Evolutionary conservation across 2,329 filamentous ascomycete species (phyloP), one percentile per base, ranked within the genome.

Genomic region (Pseudogymnoascus sp.): DNA sequence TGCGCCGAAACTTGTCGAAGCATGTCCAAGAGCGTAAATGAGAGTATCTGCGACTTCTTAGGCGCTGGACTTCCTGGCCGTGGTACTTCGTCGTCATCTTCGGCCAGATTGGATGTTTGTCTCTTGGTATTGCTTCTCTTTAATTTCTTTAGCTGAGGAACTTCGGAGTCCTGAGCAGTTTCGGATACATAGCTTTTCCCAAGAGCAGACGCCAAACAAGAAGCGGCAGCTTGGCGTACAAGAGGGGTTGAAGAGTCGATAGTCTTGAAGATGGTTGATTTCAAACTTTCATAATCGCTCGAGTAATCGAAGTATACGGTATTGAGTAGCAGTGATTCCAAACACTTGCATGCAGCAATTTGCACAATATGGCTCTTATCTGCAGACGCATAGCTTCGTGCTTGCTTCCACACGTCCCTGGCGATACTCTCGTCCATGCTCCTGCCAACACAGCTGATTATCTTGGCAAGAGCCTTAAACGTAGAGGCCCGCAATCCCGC

Each of bases 361-460:
- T 96, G 86, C 6, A 93, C 92, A 35, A 96, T 81, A 2, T 86
- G 81, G 3, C 91, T 90, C 75, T 95, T 97, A 75, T 99, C 96
- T 65, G 81, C 82, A 0, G 86, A 82, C 29, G 89, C 89, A 68
- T 89, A 83, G 74, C 82, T 91, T 66, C 95, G 86, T 26, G 87
- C 88, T 73, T 93, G 90, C 75, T 97, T 99, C 91, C 92, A 97
- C 14, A 96, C 85, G 73, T 97, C 93, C 71, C 92, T 86, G n/a
- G 90, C 90, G 38, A 93, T 81, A 62, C 79, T 80, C 75, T 99
- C 95, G 69, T 99, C 95, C 70, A 93, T 81, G 65, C 90, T 91
- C 4, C 81, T 80, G 63, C 84, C 83, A 29, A 97, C 85, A 74
- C 93, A 93, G 64, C 81, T 82, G 26, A 88, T 81, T 42, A 97